Percentiles rank a stretch among this genome's conserved stretches.
These are phyloP conservation scores for Leishmania tropica DNA, from an alignment of 208 protist genomes.

Conservation along the genomic window DNA sequence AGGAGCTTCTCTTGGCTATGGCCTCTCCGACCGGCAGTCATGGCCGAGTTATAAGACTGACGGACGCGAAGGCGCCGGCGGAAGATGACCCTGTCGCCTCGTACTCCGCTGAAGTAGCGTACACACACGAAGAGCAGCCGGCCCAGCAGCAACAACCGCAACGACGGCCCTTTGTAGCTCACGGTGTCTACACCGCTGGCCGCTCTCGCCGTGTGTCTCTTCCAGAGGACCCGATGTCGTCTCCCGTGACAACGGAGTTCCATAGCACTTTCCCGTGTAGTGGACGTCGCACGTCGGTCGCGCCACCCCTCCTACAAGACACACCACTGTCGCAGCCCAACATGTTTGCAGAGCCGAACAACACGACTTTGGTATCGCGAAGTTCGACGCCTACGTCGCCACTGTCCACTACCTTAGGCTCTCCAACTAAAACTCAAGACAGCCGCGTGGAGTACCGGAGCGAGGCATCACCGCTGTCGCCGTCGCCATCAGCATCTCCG, in stretches of 20 bases:
- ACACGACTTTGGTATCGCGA: background rate
- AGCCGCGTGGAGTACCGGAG: background rate
- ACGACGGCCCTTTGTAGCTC: background rate
- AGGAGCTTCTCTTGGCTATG: conserved; percentile 25
- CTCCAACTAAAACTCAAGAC: background rate
- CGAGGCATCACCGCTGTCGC: background rate
- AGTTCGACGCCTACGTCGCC: background rate
- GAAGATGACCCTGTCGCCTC: background rate
- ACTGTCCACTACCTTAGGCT: background rate
- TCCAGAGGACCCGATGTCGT: conserved; percentile 5
- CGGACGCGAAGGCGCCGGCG: background rate
- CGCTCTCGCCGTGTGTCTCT: conserved; percentile 1
- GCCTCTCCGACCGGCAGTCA: background rate
- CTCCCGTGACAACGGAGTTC: conserved; percentile 13
- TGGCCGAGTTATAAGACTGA: background rate
- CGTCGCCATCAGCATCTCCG: background rate
- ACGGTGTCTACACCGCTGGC: background rate
- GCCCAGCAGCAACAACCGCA: background rate
- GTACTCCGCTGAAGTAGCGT: background rate
- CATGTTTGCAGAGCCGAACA: background rate
- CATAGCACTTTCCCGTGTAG: background rate
- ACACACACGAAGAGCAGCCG: background rate
- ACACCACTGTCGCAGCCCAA: background rate
- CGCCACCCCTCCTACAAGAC: background rate
- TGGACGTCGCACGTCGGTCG: background rate